Evolutionary conservation across 768 basidiomycete genomes (phyloP).

Genomic region (Erythrobasidium yunnanense): DNA sequence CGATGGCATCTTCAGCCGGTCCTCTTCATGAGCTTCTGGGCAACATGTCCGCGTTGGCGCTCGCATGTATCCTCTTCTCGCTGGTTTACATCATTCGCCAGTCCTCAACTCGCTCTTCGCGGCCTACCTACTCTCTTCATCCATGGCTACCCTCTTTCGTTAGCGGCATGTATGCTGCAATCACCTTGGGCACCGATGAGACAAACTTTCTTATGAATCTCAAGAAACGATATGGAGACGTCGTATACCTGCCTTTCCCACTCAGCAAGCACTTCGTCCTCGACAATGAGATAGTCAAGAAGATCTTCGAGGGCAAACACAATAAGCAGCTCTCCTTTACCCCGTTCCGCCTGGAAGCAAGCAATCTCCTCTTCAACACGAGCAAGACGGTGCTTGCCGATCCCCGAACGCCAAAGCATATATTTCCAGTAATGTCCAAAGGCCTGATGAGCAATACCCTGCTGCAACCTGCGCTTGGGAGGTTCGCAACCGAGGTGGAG

Average conservation of each 20-base stretch:
- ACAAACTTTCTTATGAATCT: conserved; percentile 22
- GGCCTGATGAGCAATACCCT: conserved; percentile 21
- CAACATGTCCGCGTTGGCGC: too few relatives aligned
- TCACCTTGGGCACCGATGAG: conserved; percentile 30
- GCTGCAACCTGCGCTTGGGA: conserved; percentile 8
- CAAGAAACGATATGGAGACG: background rate
- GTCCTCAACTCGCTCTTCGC: too few relatives aligned
- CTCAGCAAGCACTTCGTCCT: conserved; percentile 27
- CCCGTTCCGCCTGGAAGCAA: conserved; percentile 29
- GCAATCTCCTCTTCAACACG: conserved; percentile 23
- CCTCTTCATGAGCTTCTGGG: too few relatives aligned
- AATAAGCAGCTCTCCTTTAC: conserved; percentile 24
- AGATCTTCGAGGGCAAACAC: conserved; percentile 20
- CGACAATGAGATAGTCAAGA: background rate
- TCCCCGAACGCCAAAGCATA: background rate
- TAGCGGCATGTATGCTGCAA: conserved; percentile 26
- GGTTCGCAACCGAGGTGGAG: conserved; percentile 21
- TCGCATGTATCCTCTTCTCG: too few relatives aligned
- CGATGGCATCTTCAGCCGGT: too few relatives aligned
- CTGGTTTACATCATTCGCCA: too few relatives aligned
- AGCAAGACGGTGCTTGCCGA: background rate
- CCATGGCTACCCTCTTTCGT: conserved; percentile 20
- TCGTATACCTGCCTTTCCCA: conserved; percentile 30
- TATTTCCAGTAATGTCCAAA: conserved; percentile 27
- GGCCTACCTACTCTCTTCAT: background rate